These are phyloP conservation scores for Rubroshorea leprosula DNA, from an alignment of 345 rosid species.

Conservation along the genomic window DNA sequence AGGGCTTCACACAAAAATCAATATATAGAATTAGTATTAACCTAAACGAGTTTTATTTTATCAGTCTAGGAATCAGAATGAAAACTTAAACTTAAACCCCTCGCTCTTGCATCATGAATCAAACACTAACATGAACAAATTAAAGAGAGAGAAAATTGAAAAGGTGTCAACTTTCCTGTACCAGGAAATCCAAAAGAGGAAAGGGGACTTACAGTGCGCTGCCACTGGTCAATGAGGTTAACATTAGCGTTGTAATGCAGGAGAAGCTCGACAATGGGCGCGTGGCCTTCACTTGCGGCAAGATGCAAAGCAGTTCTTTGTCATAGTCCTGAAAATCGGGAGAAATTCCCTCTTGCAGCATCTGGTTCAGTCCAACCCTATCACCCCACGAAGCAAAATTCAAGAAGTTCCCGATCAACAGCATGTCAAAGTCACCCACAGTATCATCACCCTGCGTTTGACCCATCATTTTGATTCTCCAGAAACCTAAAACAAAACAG, in stretches of 20 bases:
- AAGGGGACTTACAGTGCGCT: constrained; percentile 33
- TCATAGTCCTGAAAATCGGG: constrained; percentile 63
- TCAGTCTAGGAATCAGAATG: not conserved
- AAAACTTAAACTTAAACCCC: not conserved
- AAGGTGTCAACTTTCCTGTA: no score
- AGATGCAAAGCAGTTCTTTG: constrained; percentile 56
- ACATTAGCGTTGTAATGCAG: constrained; percentile 46
- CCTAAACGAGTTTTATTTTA: no score
- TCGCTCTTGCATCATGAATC: no score
- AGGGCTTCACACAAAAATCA: constrained; percentile 32
- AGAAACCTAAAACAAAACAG: not conserved
- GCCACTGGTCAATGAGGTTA: constrained; percentile 57
- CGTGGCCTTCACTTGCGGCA: constrained; percentile 61
- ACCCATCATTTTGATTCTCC: constrained; percentile 18
- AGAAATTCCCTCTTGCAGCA: constrained; percentile 43
- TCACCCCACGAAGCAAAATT: constrained; percentile 61
- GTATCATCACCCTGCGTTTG: constrained; percentile 16
- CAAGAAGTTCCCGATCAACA: constrained; percentile 51
- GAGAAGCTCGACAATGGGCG: constrained; percentile 60
- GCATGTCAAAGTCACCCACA: constrained; percentile 42
- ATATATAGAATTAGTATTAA: no score
- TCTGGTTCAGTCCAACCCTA: constrained; percentile 56
- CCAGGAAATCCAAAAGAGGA: not conserved
- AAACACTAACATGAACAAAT: no score
- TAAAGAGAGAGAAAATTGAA: no score